Percentiles rank a stretch among this genome's conserved stretches.
Conservation (phyloP, 352 stramenopile species). For the Pythium vanterpoolii region DNA sequence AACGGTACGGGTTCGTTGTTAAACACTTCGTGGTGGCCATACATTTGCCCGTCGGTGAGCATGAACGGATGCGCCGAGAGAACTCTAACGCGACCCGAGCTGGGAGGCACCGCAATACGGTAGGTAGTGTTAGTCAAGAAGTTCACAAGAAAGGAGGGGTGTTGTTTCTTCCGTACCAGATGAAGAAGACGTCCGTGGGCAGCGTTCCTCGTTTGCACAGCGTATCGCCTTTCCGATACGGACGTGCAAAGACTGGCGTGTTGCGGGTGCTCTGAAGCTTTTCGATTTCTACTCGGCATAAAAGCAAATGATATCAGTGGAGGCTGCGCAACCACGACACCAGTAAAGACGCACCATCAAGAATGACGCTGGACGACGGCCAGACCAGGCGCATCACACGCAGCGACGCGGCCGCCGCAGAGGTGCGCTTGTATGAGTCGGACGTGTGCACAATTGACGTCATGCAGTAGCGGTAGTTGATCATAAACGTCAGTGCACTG, state of each 20-base stretch:
- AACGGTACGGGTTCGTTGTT: constrained; percentile 73
- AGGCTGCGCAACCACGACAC: not conserved
- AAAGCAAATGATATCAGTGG: not conserved
- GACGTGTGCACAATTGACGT: constrained; percentile 72
- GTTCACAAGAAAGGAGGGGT: not conserved
- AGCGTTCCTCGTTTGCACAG: constrained; percentile 65
- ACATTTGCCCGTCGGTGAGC: constrained; percentile 45
- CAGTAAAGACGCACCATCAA: constrained; percentile 43
- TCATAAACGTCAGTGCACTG: constrained; percentile 70
- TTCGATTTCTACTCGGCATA: constrained; percentile 41
- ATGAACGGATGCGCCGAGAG: constrained; percentile 60
- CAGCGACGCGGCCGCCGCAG: constrained; percentile 58
- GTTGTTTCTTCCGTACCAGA: constrained; percentile 44
- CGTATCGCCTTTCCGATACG: constrained; percentile 57
- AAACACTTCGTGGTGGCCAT: constrained; percentile 66
- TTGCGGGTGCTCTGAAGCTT: constrained; percentile 37
- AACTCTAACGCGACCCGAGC: constrained; percentile 61
- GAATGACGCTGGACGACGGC: constrained; percentile 41
- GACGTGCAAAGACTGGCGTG: constrained; percentile 70
- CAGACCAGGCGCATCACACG: constrained; percentile 56
- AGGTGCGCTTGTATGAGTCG: constrained; percentile 77
- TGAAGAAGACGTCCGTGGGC: constrained; percentile 74
- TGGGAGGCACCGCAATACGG: constrained; percentile 11
- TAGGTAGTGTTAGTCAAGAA: not conserved
- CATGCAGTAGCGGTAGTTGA: constrained; percentile 89